Conservation (phyloP, 2,329 filamentous ascomycete genomes). For the Cladophialophora psammophila region DNA sequence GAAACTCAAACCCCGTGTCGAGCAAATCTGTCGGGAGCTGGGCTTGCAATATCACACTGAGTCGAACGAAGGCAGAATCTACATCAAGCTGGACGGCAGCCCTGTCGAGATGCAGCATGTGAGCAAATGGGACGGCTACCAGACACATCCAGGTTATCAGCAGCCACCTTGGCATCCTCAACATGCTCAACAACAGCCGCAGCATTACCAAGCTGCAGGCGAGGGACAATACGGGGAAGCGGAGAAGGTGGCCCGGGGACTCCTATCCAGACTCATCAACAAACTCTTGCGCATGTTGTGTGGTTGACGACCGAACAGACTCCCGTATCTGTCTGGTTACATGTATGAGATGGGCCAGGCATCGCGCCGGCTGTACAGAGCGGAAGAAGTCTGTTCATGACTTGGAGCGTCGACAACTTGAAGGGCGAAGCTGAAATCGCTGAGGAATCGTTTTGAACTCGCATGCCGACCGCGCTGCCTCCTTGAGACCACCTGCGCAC, state of each 20-base stretch:
- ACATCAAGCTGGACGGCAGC: conserved; percentile 82
- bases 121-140: conserved; percentile 39
- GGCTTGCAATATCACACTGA: conserved; percentile 85
- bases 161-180: conserved; percentile 44
- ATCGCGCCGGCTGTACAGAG: neutral
- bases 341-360: neutral
- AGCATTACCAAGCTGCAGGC: conserved; percentile 11
- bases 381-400: too few species aligned
- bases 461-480: too few species aligned
- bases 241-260: conserved; percentile 66
- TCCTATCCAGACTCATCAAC: conserved; percentile 69
- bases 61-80: conserved; percentile 87
- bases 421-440: too few species aligned
- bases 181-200: conserved; percentile 52
- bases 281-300: conserved; percentile 50
- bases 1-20: conserved; percentile 94
- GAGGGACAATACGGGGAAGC: conserved; percentile 60
- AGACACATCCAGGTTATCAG: conserved; percentile 53
- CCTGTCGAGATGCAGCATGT: conserved; percentile 54
- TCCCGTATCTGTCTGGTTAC: too few species aligned
- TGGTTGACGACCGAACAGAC: neutral
- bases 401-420: too few species aligned
- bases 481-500: too few species aligned
- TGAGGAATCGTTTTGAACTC: too few species aligned
- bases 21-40: conserved; percentile 82